phyloP scores from a whole-genome alignment of 2,329 filamentous ascomycete species.

The Fusarium praegraminearum region DNA sequence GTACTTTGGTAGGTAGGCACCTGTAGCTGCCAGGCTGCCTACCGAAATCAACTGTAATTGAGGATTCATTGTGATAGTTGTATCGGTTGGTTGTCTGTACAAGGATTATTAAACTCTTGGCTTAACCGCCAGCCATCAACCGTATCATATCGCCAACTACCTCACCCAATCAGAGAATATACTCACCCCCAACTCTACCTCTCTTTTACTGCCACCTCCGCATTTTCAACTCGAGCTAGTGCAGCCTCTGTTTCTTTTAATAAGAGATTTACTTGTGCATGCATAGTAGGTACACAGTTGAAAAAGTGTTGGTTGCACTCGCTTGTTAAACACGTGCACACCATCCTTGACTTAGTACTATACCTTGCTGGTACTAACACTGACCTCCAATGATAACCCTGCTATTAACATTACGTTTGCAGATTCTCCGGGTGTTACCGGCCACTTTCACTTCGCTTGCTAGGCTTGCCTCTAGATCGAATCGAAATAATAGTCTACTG shows the following conservation, averaged over 20 bases:
- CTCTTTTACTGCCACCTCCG: slow-evolving; percentile 13
- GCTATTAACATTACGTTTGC: slow-evolving; percentile 49
- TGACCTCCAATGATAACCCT: slow-evolving; percentile 51
- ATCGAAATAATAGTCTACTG: neutral
- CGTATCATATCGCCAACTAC: slow-evolving; percentile 3
- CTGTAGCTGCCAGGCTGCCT: neutral
- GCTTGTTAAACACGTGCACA: slow-evolving; percentile 9
- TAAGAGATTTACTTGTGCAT: neutral
- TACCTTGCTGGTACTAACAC: neutral
- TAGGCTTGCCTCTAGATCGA: neutral
- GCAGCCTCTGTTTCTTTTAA: slow-evolving; percentile 7
- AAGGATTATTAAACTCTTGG: neutral
- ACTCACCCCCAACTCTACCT: slow-evolving; percentile 7
- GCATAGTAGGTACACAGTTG: neutral
- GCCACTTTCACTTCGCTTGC: slow-evolving; percentile 7
- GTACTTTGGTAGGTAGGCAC: neutral
- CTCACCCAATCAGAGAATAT: slow-evolving; percentile 27
- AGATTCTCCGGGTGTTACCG: slow-evolving; percentile 45
- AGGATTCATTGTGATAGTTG: neutral
- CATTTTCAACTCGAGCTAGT: slow-evolving; percentile 17
- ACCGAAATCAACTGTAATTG: neutral
- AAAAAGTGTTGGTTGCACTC: neutral
- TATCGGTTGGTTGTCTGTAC: neutral
- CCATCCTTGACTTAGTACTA: neutral
- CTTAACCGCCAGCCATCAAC: slow-evolving; percentile 18